Base-by-base conservation (phyloP, 2,329 filamentous ascomycete species). In the Didymella sp. region DNA sequence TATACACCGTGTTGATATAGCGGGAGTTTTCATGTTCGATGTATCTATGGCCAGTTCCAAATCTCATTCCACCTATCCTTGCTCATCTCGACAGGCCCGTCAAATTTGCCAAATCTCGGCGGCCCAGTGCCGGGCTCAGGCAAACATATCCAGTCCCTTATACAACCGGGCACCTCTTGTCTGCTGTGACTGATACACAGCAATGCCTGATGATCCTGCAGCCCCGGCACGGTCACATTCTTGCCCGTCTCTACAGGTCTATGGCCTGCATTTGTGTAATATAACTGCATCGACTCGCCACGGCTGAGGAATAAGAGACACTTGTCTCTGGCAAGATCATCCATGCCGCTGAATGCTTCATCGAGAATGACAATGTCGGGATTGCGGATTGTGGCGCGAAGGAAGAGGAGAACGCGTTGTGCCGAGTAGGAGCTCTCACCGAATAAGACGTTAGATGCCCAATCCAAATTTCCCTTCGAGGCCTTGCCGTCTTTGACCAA, bases 101-200 rank as follows among this genome's bases (percentile, higher is more conserved):
- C 78, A 21, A 91, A 78, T 31, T 80, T 79, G 1, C 90, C 90
- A 68, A 88, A 87, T 51, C 89, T 81, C 9, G 89, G 87, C 15
- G 82, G 76, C 1, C 84, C 84, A 1, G 85, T 85, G 50, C 88
- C 89, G 3, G 88, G 83, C 75, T 93, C 89, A 1, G 94, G 92
- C 27, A 97, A 79, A 73, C 91, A 93, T 47, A 98, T 81, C 89
- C 90, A 98, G 72, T 96, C 87, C 43, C 91, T 80, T 22, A 97
- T 85, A 63, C 88, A 89, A 46, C 89, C 87, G 0, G 95, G 95
- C 9, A 98, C 90, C 76, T 99, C 95, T 68, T 96, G 92, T 60
- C 87, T 88, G 59, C 94, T 83, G 77, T 99, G 95, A 59, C 92
- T 95, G 58, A 98, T 94, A 62, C 93, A 92, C n/a, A 98, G 84